These are phyloP conservation scores for Flueggea neowawraea DNA, from an alignment of 441 rosid species.

Conservation along the genomic window DNA sequence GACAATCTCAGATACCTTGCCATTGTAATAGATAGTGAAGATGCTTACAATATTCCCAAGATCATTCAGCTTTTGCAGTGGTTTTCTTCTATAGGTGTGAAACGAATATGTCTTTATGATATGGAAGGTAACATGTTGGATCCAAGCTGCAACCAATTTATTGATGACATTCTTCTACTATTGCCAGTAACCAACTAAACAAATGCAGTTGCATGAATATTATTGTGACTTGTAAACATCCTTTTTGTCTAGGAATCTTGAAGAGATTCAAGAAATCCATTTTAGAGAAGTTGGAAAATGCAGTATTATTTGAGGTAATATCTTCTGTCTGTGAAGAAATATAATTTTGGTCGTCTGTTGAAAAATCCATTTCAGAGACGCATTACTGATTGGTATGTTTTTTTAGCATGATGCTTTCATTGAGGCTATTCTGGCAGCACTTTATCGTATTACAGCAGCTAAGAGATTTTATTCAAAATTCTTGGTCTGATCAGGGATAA, in stretches of 20 bases:
- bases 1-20: slow-evolving; percentile 60
- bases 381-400: too few species aligned
- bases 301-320: slow-evolving; percentile 45
- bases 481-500: too few species aligned
- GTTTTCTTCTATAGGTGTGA: slow-evolving; percentile 58
- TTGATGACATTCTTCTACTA: background rate
- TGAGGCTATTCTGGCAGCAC: too few species aligned
- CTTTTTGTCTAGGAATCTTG: slow-evolving; percentile 53
- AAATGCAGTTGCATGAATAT: too few species aligned
- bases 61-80: slow-evolving; percentile 60
- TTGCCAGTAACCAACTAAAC: background rate
- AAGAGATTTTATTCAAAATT: too few species aligned
- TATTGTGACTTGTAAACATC: background rate
- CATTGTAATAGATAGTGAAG: slow-evolving; percentile 67
- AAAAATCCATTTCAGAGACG: too few species aligned
- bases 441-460: too few species aligned
- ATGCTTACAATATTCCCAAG: slow-evolving; percentile 39
- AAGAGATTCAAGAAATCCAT: slow-evolving; percentile 70
- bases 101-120: slow-evolving; percentile 71
- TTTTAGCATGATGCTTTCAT: too few species aligned
- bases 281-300: slow-evolving; percentile 34
- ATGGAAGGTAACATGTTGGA: slow-evolving; percentile 45
- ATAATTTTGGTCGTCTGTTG: background rate
- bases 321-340: background rate
- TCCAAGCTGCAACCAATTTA: background rate